phyloP scores from a whole-genome alignment of 345 rosid genomes.

The Syzygium aromaticum region DNA sequence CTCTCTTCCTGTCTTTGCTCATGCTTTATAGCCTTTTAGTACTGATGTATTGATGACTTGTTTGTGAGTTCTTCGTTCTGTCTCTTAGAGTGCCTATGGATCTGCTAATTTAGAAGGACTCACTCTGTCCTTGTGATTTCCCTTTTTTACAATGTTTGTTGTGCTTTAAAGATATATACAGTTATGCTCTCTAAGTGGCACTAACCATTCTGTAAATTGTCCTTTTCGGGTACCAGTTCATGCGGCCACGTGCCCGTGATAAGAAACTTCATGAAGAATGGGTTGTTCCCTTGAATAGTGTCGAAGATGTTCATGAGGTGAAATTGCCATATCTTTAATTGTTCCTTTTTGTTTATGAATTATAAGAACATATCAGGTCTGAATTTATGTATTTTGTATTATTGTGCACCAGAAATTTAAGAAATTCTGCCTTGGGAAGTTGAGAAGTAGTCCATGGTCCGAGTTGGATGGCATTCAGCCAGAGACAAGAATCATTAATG shows the following conservation, averaged over 20 bases:
- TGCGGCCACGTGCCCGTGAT: conserved; percentile 78
- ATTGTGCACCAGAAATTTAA: conserved; percentile 60
- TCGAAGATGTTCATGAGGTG: conserved; percentile 84
- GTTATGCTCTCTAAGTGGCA: background rate
- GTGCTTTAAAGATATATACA: background rate
- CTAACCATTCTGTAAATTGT: background rate
- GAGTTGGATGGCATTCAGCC: conserved; percentile 89
- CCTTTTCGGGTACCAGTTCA: conserved; percentile 34
- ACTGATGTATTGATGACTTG: background rate
- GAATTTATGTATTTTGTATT: background rate
- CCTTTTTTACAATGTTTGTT: background rate
- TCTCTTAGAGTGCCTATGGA: background rate
- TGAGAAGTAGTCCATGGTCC: conserved; percentile 92
- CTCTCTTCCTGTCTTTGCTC: too few species aligned
- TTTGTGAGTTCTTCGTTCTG: background rate
- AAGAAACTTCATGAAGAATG: conserved; percentile 90
- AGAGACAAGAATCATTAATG: conserved; percentile 89
- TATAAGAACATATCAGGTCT: background rate
- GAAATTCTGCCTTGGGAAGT: conserved; percentile 68
- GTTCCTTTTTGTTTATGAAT: background rate
- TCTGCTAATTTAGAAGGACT: background rate
- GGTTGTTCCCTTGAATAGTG: conserved; percentile 57
- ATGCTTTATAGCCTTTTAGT: too few species aligned
- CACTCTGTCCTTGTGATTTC: background rate
- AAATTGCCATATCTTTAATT: background rate